Percentiles rank a stretch among this genome's conserved stretches.
Conservation (phyloP, 441 rosid species). For the Pelargonium citronellum region DNA sequence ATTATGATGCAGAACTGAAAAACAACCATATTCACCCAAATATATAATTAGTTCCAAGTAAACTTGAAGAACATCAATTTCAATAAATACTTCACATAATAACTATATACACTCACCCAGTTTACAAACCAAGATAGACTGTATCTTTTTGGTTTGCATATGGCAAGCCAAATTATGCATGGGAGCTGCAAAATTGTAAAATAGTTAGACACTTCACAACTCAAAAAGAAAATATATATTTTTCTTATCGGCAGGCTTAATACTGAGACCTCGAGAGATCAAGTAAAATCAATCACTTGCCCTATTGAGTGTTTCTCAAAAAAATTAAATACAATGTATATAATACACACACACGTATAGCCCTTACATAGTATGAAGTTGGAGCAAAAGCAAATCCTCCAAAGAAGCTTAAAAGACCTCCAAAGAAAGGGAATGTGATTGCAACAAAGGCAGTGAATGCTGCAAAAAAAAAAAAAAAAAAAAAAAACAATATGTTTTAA, state of each 20-base stretch:
- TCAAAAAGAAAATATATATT: background rate
- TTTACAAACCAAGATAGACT: constrained; percentile 43
- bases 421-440: constrained; percentile 58
- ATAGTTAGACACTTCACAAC: background rate
- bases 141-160: constrained; percentile 46
- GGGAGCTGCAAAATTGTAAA: constrained; percentile 33
- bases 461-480: constrained; percentile 2
- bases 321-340: no score
- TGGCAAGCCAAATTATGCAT: constrained; percentile 52
- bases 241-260: no score
- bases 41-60: background rate
- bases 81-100: no score
- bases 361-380: constrained; percentile 49
- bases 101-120: constrained; percentile 32
- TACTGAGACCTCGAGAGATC: no score
- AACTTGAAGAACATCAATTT: no score
- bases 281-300: no score
- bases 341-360: no score
- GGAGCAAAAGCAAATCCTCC: constrained; percentile 73
- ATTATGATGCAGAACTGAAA: constrained; percentile 30
- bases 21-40: no score
- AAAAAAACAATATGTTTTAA: background rate
- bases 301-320: no score
- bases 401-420: constrained; percentile 55
- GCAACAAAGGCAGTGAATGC: constrained; percentile 49